Evolutionary conservation across 345 rosid genomes (phyloP).

Genomic region (Microthlaspi erraticum): DNA sequence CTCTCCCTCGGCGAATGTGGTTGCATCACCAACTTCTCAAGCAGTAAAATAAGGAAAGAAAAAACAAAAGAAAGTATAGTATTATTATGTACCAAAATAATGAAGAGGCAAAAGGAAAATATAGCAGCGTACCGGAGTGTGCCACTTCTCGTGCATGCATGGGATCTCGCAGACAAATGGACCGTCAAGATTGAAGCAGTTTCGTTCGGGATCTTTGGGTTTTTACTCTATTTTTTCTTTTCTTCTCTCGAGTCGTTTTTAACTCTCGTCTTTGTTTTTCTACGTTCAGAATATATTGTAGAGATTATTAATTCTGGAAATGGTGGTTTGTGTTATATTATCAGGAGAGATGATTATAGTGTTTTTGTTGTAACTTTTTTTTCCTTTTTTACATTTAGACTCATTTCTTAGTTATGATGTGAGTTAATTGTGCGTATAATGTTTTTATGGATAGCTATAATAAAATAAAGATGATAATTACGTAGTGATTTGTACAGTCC

Average conservation of each 20-base stretch:
- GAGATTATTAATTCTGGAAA: constrained; percentile 36
- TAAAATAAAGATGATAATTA: background rate
- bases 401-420: constrained; percentile 32
- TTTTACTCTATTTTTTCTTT: constrained; percentile 29
- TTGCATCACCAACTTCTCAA: constrained; percentile 41
- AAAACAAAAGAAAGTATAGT: background rate
- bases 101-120: constrained; percentile 5
- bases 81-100: constrained; percentile 35
- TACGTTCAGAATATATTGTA: constrained; percentile 38
- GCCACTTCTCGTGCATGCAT: constrained; percentile 57
- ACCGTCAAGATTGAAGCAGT: constrained; percentile 29
- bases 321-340: constrained; percentile 37
- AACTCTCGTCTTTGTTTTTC: background rate
- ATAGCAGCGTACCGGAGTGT: constrained; percentile 33
- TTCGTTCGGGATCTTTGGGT: constrained; percentile 30
- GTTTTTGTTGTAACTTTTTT: constrained; percentile 5
- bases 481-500: background rate
- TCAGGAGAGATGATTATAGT: constrained; percentile 25
- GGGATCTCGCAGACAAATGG: constrained; percentile 47
- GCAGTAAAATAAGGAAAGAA: constrained; percentile 15
- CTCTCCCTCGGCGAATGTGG: constrained; percentile 49
- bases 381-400: background rate
- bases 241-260: background rate
- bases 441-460: background rate
- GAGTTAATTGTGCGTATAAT: constrained; percentile 13